Evolutionary conservation across 345 rosid species (phyloP).

Genomic region (Acer saccharum): DNA sequence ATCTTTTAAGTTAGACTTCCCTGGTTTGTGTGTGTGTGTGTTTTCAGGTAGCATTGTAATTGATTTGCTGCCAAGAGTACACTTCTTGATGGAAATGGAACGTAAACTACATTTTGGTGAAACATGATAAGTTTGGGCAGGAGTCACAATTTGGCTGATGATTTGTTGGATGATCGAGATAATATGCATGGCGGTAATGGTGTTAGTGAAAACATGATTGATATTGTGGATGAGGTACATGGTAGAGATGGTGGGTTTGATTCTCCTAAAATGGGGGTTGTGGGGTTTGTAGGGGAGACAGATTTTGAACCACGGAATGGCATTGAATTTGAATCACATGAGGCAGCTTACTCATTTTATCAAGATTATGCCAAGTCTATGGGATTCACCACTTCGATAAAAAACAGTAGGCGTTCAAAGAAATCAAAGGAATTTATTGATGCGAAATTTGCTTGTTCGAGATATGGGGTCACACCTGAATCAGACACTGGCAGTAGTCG

Average conservation of each 20-base stretch:
- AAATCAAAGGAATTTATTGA: constrained; percentile 43
- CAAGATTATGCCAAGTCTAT: constrained; percentile 46
- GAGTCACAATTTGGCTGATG: constrained; percentile 15
- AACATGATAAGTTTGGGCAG: constrained; percentile 18
- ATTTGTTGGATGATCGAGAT: constrained; percentile 27
- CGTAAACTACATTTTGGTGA: neutral
- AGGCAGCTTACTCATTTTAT: constrained; percentile 38
- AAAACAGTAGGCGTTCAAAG: constrained; percentile 44
- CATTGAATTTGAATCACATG: constrained; percentile 43
- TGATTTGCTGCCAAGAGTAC: neutral
- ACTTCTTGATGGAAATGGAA: constrained; percentile 6
- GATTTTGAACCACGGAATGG: constrained; percentile 34
- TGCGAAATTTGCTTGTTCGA: constrained; percentile 31
- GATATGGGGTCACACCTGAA: constrained; percentile 42
- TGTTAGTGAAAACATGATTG: constrained; percentile 17
- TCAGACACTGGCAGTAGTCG: constrained; percentile 38
- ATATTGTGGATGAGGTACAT: constrained; percentile 16
- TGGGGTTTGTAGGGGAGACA: constrained; percentile 23
- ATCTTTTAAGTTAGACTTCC: neutral
- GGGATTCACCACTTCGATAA: constrained; percentile 43
- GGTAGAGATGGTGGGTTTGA: constrained; percentile 19
- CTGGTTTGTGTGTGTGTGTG: neutral
- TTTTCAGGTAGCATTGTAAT: constrained; percentile 18
- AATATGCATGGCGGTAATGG: constrained; percentile 16
- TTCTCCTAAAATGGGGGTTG: constrained; percentile 20